Percentiles rank a stretch among this genome's conserved stretches.
Evolutionary conservation across 768 basidiomycete genomes (phyloP).

Genomic region (Rhizopogon roseolus): DNA sequence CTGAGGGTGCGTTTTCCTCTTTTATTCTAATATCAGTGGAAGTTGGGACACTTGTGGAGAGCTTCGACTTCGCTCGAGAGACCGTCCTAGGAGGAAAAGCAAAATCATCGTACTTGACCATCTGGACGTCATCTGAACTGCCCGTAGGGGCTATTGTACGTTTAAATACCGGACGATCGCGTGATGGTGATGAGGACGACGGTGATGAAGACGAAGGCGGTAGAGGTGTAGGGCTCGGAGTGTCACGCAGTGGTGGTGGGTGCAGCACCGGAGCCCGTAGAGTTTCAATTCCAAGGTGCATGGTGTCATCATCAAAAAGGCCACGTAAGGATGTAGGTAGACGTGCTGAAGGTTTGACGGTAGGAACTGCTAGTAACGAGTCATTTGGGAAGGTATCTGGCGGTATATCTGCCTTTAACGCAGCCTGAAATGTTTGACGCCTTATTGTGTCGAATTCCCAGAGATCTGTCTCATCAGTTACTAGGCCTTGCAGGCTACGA

Average conservation of each 20-base stretch:
- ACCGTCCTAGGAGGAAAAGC: slow-evolving; percentile 43
- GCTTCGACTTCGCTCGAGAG: slow-evolving; percentile 29
- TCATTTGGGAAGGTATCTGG: slow-evolving; percentile 12
- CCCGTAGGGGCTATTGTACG: slow-evolving; percentile 24
- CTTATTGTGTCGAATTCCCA: slow-evolving; percentile 81
- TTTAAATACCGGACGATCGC: slow-evolving; percentile 29
- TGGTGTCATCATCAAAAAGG: slow-evolving; percentile 66
- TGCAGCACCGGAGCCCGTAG: slow-evolving; percentile 37
- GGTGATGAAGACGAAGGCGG: slow-evolving; percentile 31
- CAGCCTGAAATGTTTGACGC: slow-evolving; percentile 29
- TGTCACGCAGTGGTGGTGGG: slow-evolving; percentile 19
- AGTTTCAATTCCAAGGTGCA: slow-evolving; percentile 28
- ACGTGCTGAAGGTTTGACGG: slow-evolving; percentile 46
- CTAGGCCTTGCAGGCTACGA: slow-evolving; percentile 14
- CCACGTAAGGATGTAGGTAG: slow-evolving; percentile 75
- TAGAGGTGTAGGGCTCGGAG: slow-evolving; percentile 21
- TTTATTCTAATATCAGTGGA: slow-evolving; percentile 23
- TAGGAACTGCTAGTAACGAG: slow-evolving; percentile 28
- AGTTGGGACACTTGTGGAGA: slow-evolving; percentile 15
- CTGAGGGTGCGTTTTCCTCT: neutral
- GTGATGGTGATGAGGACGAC: slow-evolving; percentile 32
- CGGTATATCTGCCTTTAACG: slow-evolving; percentile 19
- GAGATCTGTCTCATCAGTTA: slow-evolving; percentile 31
- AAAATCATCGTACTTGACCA: slow-evolving; percentile 46
- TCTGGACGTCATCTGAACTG: slow-evolving; percentile 33